These are phyloP conservation scores for Przewalskia tangutica DNA, from an alignment of 257 asterid genomes.

Conservation along the genomic window DNA sequence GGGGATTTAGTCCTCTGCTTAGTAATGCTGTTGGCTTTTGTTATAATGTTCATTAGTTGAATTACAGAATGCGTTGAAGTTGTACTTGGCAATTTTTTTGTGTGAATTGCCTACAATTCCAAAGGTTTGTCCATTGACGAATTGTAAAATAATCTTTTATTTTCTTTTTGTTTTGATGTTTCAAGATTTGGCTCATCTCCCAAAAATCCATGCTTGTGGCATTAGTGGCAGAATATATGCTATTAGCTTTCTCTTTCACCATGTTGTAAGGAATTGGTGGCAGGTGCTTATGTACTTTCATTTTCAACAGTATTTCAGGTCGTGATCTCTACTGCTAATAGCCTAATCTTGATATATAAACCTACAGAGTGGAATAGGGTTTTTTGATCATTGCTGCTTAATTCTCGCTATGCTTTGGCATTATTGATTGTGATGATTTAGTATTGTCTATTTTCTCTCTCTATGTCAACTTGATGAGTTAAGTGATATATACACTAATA, in stretches of 20 bases:
- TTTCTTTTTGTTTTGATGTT: neutral
- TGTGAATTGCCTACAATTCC: neutral
- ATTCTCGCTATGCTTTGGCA: neutral
- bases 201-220: neutral
- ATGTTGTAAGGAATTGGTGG: neutral
- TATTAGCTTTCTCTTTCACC: neutral
- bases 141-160: neutral
- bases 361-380: neutral
- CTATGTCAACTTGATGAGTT: neutral
- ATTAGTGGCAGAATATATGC: neutral
- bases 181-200: neutral
- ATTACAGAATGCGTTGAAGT: neutral
- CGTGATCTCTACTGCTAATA: neutral
- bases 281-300: neutral
- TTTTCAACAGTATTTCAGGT: neutral
- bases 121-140: neutral
- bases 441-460: neutral
- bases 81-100: neutral
- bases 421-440: neutral
- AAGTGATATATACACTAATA: neutral
- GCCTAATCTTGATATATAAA: neutral
- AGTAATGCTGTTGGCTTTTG: neutral
- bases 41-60: neutral
- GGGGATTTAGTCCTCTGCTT: neutral
- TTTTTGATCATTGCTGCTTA: neutral